Percentiles rank a stretch among this genome's conserved stretches.
phyloP scores from a whole-genome alignment of 768 basidiomycete species.

The Naganishia antarctica region DNA sequence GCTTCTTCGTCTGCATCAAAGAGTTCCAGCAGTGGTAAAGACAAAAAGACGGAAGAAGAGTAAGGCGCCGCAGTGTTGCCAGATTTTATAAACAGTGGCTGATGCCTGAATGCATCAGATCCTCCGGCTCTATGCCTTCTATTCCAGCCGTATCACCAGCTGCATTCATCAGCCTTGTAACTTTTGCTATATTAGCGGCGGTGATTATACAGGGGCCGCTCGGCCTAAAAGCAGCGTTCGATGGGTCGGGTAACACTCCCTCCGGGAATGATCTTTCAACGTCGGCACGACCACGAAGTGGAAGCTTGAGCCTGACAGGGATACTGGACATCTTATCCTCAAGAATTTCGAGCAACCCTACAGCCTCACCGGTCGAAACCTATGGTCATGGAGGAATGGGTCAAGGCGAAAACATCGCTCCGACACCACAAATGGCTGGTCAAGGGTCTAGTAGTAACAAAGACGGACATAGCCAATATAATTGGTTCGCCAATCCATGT shows the following conservation, averaged over 20 bases:
- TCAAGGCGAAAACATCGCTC: too few relatives aligned
- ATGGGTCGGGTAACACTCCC: neutral
- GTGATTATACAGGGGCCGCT: constrained; percentile 27
- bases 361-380: neutral
- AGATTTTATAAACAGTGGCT: neutral
- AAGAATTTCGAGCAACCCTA: too few relatives aligned
- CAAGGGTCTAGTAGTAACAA: constrained; percentile 36
- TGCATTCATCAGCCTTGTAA: constrained; percentile 22
- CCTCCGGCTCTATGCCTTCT: neutral
- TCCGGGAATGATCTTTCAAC: neutral
- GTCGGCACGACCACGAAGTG: neutral
- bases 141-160: constrained; percentile 22
- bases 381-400: neutral
- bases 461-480: constrained; percentile 36
- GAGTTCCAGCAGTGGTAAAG: constrained; percentile 14
- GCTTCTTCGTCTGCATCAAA: constrained; percentile 2
- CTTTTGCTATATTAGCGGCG: constrained; percentile 18
- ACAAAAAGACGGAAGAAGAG: constrained; percentile 9
- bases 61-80: neutral
- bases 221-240: constrained; percentile 18
- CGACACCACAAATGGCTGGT: constrained; percentile 38
- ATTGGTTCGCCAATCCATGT: constrained; percentile 40
- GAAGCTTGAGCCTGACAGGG: neutral
- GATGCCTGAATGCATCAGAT: neutral
- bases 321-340: neutral